Evolutionary conservation across 495 filamentous ascomycete genomes (phyloP), one percentile per base, ranked within the genome.

Genomic region (Neurospora sublineolata): DNA sequence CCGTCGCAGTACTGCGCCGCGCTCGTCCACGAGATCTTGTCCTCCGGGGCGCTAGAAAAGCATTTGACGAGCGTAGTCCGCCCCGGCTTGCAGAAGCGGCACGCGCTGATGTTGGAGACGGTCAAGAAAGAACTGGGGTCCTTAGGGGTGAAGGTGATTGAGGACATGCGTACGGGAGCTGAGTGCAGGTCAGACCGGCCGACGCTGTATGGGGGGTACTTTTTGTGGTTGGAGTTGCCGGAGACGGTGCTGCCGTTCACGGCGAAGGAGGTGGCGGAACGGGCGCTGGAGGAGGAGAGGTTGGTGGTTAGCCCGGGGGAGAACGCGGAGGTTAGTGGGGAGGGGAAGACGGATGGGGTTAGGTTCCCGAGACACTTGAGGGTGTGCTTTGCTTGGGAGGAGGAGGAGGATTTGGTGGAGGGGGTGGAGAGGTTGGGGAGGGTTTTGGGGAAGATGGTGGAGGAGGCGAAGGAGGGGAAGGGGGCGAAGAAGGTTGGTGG

Each of bases 351-450:
- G n/a, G n/a, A n/a, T 3, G 78, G 73, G 18, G 78, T 81, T 69
- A 80, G 77, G 70, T 92, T 93, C 77, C 79, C 80, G 36, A 72
- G 83, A 39, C 78, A 82, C 41, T 71, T 95, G 18, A 84, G 93
- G 60, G 75, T 96, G 9, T 92, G 90, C 73, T 93, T 92, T 79
- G 85, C 91, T 11, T 94, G 90, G 89, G 92, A 90, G 81, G 86
- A 89, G 23, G 88, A 88, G 77, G 84, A 84, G n/a, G 80, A 85
- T 68, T 73, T 96, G n/a, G 83, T 76, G 2, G 91, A 94, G 76
- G 93, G 91, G 0, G 84, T 95, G 11, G 76, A 78, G 78, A 85
- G 91, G 72, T 78, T 95, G 44, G 90, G 79, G 37, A 76, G 75
- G 38, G 86, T 87, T 39, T 71, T 88, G 44, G 69, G 68, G 67